Evolutionary conservation across 1,284 basidiomycete genomes (phyloP).

Genomic region (Sporisorium iseilematis-ciliati): DNA sequence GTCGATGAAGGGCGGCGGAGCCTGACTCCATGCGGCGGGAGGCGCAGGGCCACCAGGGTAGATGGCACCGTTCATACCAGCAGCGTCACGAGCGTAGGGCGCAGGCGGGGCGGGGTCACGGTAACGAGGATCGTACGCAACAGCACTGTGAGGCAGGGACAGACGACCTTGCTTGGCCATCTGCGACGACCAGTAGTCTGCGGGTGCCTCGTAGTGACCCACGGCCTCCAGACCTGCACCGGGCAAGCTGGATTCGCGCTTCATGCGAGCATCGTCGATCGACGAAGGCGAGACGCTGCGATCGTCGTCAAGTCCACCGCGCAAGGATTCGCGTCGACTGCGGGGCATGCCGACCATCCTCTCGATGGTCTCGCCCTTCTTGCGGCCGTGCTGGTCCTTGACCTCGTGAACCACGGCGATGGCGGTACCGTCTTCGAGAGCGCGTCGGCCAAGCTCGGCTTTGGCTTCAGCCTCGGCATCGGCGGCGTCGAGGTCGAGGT

Average conservation of each 20-base stretch:
- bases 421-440: conserved; percentile 64
- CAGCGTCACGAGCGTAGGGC: conserved; percentile 31
- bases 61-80: conserved; percentile 13
- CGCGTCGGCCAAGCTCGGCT: conserved; percentile 56
- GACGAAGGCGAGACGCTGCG: conserved; percentile 41
- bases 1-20: conserved; percentile 32
- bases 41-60: conserved; percentile 24
- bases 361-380: conserved; percentile 59
- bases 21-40: conserved; percentile 30
- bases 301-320: conserved; percentile 40
- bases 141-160: conserved; percentile 33
- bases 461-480: conserved; percentile 58
- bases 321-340: conserved; percentile 46
- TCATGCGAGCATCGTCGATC: conserved; percentile 31
- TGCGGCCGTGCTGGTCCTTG: conserved; percentile 58
- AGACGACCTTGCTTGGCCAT: conserved; percentile 43
- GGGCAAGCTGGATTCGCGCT: conserved; percentile 43
- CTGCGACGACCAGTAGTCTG: conserved; percentile 49
- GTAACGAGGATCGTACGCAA: conserved; percentile 30
- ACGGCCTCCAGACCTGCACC: conserved; percentile 25
- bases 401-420: conserved; percentile 65
- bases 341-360: conserved; percentile 60
- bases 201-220: conserved; percentile 31
- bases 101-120: conserved; percentile 48
- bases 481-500: conserved; percentile 39